These are phyloP conservation scores for Termitomyces sp. DNA, from an alignment of 768 basidiomycete species.

Conservation along the genomic window DNA sequence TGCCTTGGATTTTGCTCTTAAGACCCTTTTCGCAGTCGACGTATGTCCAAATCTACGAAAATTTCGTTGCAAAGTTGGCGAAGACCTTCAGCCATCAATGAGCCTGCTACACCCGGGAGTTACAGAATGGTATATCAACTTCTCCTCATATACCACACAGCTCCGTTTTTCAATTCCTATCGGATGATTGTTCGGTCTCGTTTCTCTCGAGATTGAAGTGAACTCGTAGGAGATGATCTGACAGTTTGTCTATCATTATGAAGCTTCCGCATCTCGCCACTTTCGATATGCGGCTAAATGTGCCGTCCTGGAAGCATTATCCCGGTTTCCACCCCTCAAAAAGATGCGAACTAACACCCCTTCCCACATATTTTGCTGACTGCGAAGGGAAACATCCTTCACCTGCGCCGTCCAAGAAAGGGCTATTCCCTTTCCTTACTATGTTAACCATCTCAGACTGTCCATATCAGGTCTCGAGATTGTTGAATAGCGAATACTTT, in stretches of 20 bases:
- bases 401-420: neutral
- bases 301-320: neutral
- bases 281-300: neutral
- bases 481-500: neutral
- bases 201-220: neutral
- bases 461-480: neutral
- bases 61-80: neutral
- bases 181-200: neutral
- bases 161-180: neutral
- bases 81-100: neutral
- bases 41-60: neutral
- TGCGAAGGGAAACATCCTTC: neutral
- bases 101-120: too few relatives aligned
- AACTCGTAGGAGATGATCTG: neutral
- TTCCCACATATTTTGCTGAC: too few relatives aligned
- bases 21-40: neutral
- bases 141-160: neutral
- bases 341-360: neutral
- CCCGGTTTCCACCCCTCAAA: neutral
- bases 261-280: neutral
- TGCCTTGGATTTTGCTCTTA: neutral
- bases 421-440: neutral
- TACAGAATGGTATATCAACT: neutral
- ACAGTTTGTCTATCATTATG: neutral
- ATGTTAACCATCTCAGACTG: neutral